Evolutionary conservation across 305 asterid genomes (phyloP).

Genomic region (Plantago lanceolata): DNA sequence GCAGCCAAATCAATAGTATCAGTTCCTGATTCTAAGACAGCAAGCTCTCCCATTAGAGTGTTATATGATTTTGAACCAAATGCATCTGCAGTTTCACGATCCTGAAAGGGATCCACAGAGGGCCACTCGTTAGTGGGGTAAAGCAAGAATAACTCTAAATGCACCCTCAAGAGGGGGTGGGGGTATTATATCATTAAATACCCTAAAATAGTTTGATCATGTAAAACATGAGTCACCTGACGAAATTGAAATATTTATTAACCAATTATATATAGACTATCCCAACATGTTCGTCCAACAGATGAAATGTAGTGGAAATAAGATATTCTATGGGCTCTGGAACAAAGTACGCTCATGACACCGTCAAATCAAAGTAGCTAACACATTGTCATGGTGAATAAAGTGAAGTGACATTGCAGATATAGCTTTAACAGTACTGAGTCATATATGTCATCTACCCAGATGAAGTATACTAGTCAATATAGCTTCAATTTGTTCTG

Average conservation of each 20-base stretch:
- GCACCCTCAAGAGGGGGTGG: neutral
- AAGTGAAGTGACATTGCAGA: neutral
- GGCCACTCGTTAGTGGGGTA: neutral
- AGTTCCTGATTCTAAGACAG: conserved; percentile 59
- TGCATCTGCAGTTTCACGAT: conserved; percentile 65
- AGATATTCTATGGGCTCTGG: neutral
- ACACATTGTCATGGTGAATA: neutral
- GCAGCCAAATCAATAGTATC: conserved; percentile 90
- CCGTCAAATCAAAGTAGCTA: neutral
- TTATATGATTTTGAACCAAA: conserved; percentile 91
- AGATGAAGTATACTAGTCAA: neutral
- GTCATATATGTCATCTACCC: neutral
- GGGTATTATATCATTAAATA: neutral
- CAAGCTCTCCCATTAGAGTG: conserved; percentile 86
- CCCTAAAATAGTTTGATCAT: neutral
- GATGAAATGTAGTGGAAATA: neutral
- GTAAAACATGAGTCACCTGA: neutral
- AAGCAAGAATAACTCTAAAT: neutral
- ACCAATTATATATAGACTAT: neutral
- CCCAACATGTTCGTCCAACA: neutral
- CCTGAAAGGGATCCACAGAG: conserved; percentile 44
- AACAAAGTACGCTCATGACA: neutral
- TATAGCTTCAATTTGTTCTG: neutral
- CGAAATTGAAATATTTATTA: neutral
- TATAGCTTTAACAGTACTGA: neutral